Evolutionary conservation across 2,329 filamentous ascomycete species (phyloP), one percentile per base, ranked within the genome.

Genomic region (Fusarium verticillioides): DNA sequence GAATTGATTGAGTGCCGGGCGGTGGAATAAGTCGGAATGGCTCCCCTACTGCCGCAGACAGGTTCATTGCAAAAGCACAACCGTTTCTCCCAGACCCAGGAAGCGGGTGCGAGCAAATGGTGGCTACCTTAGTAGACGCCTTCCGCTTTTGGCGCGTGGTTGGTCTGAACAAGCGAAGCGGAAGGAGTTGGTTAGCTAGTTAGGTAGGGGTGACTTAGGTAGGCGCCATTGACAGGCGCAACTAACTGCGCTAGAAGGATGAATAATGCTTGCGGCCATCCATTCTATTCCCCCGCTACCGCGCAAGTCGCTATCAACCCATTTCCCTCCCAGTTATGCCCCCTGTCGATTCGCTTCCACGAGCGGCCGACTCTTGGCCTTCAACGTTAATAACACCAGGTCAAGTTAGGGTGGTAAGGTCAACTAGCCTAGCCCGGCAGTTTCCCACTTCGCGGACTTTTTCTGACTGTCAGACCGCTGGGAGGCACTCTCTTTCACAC

Each of bases 71-170:
- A 63, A 36, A 63, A 44, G 42, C 42, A 44, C 36, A 44, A 32
- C 42, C 19, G 50, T 44, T 57, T 44, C 62, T 67, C 39, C 42
- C 34, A 52, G 34, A 40, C 36, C 43, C 39, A 60, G 58, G 61
- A 63, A 74, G 69, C 60, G 63, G 66, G 63, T 76, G 70, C 65
- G 66, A 72, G 68, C 59, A 63, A 63, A 67, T 77, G 28, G 12
- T 58, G 32, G 12, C 30, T 58, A 26, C 26, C 4, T 26, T 26
- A 58, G 62, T 71, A 75, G 63, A 60, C 76, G 75, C 75, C 76
- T 78, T 78, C 76, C 76, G 71, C 72, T 78, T 78, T 71, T 66
- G 69, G 74, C 66, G 66, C 72, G 58, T 61, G 60, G 71, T 63
- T 65, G 60, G 66, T 63, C 32, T 60, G 37, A 47, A 71, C 71